Conservation (phyloP, 1,139 yeast genomes). For the Eremothecium gossypii region DNA sequence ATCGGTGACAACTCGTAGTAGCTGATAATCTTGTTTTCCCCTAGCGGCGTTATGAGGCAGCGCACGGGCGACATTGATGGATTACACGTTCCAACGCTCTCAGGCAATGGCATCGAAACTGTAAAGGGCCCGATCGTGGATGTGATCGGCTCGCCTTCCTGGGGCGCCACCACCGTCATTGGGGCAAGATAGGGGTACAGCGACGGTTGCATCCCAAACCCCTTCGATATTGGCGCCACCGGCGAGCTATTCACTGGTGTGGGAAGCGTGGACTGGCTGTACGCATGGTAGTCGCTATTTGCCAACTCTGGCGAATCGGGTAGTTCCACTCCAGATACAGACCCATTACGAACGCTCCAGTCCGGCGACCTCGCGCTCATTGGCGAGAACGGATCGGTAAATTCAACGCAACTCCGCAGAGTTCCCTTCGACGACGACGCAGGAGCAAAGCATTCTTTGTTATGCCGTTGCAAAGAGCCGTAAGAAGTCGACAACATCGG, state of each 20-base stretch:
- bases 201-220: not conserved
- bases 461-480: too few species aligned
- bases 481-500: too few species aligned
- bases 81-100: conserved; percentile 5
- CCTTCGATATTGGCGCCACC: not conserved
- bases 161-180: not conserved
- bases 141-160: not conserved
- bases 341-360: not conserved
- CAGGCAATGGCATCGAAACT: conserved; percentile 1
- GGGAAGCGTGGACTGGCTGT: not conserved
- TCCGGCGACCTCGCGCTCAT: conserved; percentile 5
- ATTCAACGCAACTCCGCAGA: too few species aligned
- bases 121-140: not conserved
- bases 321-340: not conserved
- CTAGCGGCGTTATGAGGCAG: conserved; percentile 1
- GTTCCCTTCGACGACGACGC: too few species aligned
- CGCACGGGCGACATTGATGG: conserved; percentile 4
- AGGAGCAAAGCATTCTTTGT: too few species aligned
- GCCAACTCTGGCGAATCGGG: not conserved
- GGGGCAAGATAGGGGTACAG: not conserved
- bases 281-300: not conserved
- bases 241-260: conserved; percentile 1
- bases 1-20: conserved; percentile 6
- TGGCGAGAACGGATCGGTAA: not conserved
- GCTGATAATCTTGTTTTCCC: conserved; percentile 5